phyloP scores from a whole-genome alignment of 306 rosid species.

The Oxytropis ochrocephala region DNA sequence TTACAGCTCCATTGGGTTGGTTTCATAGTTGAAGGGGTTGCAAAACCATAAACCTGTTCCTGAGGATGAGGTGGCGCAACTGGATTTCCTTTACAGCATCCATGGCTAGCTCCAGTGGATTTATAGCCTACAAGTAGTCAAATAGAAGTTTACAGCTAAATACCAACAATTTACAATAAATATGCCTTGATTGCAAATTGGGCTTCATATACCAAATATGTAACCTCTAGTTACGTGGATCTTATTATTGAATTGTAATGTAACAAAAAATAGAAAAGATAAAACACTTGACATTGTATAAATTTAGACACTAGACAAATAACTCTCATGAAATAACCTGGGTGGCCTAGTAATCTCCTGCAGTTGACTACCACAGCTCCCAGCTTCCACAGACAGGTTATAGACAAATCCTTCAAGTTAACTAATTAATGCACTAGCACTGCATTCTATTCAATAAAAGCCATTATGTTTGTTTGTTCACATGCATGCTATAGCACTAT shows the following conservation, averaged over 20 bases:
- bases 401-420: background rate
- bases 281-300: no score
- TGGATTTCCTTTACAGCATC: slow-evolving; percentile 89
- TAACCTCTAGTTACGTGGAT: no score
- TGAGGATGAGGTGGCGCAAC: slow-evolving; percentile 77
- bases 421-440: no score
- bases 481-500: background rate
- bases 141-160: no score
- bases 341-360: background rate
- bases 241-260: no score
- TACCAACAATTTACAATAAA: background rate
- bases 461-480: background rate
- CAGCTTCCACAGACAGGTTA: background rate
- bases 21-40: slow-evolving; percentile 94
- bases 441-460: background rate
- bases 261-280: no score
- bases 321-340: fast-evolving
- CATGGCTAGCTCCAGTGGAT: slow-evolving; percentile 84
- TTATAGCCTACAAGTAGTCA: slow-evolving; percentile 97
- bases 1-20: slow-evolving; percentile 98
- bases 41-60: slow-evolving; percentile 77
- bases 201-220: background rate
- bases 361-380: background rate
- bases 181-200: background rate
- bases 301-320: no score